Base-by-base conservation (phyloP, 176 grass and related monocot genomes). In the Oryza glaberrima region DNA sequence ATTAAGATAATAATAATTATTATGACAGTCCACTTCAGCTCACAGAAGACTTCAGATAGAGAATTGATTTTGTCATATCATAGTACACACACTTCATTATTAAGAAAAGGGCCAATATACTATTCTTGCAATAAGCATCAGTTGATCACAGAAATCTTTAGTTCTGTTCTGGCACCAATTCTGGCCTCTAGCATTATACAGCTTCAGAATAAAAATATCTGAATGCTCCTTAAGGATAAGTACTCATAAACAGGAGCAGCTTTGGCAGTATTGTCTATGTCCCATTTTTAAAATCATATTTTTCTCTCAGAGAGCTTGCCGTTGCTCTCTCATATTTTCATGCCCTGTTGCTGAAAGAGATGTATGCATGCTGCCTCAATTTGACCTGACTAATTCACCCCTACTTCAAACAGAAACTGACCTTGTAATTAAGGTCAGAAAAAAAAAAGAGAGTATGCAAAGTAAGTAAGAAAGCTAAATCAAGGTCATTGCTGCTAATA, bases 61-160 rank as follows among this genome's bases (percentile, higher is more conserved):
- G 41, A 83, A 87, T 79, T 83, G 47, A 86, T 86, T 86, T 82
- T 36, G 47, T 40, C 65, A 49, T 34, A 8, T 78, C 67, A 78
- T 74, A 17, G 26, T 74, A 44, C 43, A 44, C 40, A 78, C 67
- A 6, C 6, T 26, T 20, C 74, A 73, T 68, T 38, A 83, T 79
- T 78, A 28, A 48, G 36, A 36, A 82, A 83, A 75, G 30, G 73
- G 28, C 15, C 40, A 22, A 49, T 22, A 43, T 76, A 70, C 30
- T 80, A 68, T 70, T 75, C 10, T 9, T 46, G 79, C 49, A 75
- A 56, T 41, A 13, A 25, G 43, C 9, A 79, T 80, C 84, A 25
- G 45, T 22, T 12, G 84, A 83, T 90, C 48, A 10, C 17, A 16
- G 11, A 74, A 72, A 86, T 87, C 79, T 69, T 63, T 14, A 47